A percentile compares a stretch with the other conserved stretches of the same genome.
phyloP scores from a whole-genome alignment of 106 monocot genomes.

The Dioscorea alata region DNA sequence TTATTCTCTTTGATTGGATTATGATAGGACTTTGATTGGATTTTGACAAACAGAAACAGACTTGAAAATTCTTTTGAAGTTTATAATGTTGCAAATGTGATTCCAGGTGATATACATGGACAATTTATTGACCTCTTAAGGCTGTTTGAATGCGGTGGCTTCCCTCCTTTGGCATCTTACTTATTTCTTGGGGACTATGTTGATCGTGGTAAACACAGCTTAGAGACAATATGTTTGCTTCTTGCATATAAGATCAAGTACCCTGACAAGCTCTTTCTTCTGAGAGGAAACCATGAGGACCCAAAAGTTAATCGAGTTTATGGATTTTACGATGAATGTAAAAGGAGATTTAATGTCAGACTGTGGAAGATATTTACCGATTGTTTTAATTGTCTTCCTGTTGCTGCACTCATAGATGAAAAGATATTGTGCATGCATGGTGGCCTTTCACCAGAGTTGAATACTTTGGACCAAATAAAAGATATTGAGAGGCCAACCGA shows the following conservation, averaged over 20 bases:
- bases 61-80: neutral
- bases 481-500: constrained; percentile 58
- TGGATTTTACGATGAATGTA: constrained; percentile 77
- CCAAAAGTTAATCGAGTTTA: constrained; percentile 75
- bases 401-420: constrained; percentile 55
- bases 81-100: neutral
- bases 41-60: neutral
- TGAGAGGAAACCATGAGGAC: constrained; percentile 76
- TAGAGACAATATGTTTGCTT: constrained; percentile 75
- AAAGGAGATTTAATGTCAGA: constrained; percentile 65
- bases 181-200: constrained; percentile 80
- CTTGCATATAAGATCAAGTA: constrained; percentile 71
- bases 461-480: constrained; percentile 32
- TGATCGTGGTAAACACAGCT: constrained; percentile 62
- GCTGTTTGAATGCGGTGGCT: constrained; percentile 64
- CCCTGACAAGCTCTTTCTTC: constrained; percentile 58
- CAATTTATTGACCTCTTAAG: constrained; percentile 62
- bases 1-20: no score
- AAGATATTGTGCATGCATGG: constrained; percentile 75
- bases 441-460: constrained; percentile 62
- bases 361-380: constrained; percentile 76
- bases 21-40: neutral
- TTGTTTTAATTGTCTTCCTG: constrained; percentile 69
- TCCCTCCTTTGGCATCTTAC: constrained; percentile 52
- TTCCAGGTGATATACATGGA: constrained; percentile 67